These are phyloP conservation scores for Termitomyces sp. DNA, from an alignment of 768 basidiomycete genomes.

Conservation along the genomic window DNA sequence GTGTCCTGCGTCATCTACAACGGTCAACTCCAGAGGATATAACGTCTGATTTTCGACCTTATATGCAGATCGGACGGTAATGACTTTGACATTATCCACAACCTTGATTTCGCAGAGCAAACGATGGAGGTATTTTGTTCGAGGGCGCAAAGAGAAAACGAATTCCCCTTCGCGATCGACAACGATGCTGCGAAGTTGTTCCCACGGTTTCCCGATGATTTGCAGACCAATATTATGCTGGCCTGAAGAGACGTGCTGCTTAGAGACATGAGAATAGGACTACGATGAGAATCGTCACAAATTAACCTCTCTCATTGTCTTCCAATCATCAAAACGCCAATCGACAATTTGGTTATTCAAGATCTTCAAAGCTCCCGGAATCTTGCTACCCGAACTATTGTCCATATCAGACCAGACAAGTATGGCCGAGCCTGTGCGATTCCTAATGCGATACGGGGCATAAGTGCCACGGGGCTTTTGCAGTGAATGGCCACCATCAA, in stretches of 20 bases:
- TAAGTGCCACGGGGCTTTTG: slow-evolving; percentile 80
- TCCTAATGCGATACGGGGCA: slow-evolving; percentile 90
- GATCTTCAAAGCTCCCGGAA: slow-evolving; percentile 52
- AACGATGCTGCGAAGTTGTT: slow-evolving; percentile 78
- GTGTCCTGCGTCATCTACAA: slow-evolving; percentile 82
- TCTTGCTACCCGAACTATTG: slow-evolving; percentile 38
- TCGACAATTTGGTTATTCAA: slow-evolving; percentile 74
- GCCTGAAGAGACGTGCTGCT: slow-evolving; percentile 57
- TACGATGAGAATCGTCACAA: background rate
- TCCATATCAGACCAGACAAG: slow-evolving; percentile 83
- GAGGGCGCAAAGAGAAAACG: slow-evolving; percentile 79
- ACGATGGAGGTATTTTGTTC: slow-evolving; percentile 68
- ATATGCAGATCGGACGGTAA: slow-evolving; percentile 90
- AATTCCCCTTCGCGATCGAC: slow-evolving; percentile 94
- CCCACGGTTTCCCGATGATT: slow-evolving; percentile 84
- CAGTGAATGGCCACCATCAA: slow-evolving; percentile 65
- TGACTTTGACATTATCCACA: slow-evolving; percentile 88
- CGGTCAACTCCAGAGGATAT: slow-evolving; percentile 86
- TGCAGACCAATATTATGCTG: slow-evolving; percentile 87
- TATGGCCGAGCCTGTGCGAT: slow-evolving; percentile 84
- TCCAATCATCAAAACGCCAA: slow-evolving; percentile 98
- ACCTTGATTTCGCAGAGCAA: slow-evolving; percentile 87
- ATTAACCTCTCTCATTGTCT: slow-evolving; percentile 83
- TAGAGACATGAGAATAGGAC: background rate
- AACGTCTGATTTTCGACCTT: slow-evolving; percentile 87